A percentile compares a stretch with the other conserved stretches of the same genome.
Conservation (phyloP, 2,329 filamentous ascomycete genomes). For the Sporothrix brasiliensis region DNA sequence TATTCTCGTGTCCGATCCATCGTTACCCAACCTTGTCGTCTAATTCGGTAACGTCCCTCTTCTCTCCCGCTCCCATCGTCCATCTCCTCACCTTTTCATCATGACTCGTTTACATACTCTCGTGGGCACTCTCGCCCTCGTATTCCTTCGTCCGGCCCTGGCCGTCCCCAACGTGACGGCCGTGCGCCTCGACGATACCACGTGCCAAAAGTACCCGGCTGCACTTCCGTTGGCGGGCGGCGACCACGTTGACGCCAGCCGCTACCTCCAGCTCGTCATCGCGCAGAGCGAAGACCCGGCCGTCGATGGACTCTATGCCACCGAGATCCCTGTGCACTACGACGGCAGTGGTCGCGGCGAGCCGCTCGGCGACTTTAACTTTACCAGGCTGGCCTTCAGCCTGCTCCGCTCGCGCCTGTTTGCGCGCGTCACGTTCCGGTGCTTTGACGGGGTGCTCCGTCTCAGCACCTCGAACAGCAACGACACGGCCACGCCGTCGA, state of each 20-base stretch:
- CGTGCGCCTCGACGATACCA: background rate
- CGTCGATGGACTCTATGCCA: constrained; percentile 16
- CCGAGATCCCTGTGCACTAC: background rate
- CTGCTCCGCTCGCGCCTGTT: constrained; percentile 13
- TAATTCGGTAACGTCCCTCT: background rate
- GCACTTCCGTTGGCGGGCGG: background rate
- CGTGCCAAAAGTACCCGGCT: background rate
- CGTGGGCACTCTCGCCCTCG: background rate
- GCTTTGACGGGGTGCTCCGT: constrained; percentile 20
- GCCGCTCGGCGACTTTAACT: background rate
- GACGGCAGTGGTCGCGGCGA: background rate
- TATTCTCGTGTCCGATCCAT: background rate
- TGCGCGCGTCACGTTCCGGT: constrained; percentile 1
- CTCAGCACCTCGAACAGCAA: background rate
- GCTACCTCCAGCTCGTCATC: background rate
- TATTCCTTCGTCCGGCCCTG: background rate
- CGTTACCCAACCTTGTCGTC: background rate
- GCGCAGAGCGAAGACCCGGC: constrained; percentile 13
- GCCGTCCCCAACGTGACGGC: constrained; percentile 6
- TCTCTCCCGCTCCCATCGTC: background rate
- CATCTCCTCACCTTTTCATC: background rate
- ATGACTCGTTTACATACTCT: background rate
- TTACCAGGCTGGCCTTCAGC: background rate
- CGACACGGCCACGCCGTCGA: background rate
- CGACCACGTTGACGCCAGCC: background rate